Conservation (phyloP, 306 rosid species). For the Trichosanthes cucumerina region DNA sequence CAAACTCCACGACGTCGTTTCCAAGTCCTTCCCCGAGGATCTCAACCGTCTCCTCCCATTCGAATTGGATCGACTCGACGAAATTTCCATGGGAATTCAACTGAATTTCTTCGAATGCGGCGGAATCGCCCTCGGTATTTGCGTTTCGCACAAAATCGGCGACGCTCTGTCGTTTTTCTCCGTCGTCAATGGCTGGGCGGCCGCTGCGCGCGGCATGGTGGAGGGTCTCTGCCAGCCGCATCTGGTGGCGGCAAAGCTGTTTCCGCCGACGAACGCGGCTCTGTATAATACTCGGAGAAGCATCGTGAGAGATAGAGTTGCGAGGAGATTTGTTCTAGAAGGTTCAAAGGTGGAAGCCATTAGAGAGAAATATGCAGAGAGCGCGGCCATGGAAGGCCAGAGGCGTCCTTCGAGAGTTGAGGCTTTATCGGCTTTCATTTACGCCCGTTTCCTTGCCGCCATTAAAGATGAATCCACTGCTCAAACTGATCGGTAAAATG, state of each 20-base stretch:
- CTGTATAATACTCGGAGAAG: slow-evolving; percentile 21
- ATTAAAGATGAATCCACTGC: slow-evolving; percentile 8
- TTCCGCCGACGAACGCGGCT: slow-evolving; percentile 32
- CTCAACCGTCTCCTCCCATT: slow-evolving; percentile 39
- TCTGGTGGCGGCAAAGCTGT: slow-evolving; percentile 31
- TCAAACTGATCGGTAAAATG: not conserved
- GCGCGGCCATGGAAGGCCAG: not conserved
- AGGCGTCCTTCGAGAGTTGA: slow-evolving; percentile 40
- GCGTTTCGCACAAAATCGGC: slow-evolving; percentile 43
- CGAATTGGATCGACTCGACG: slow-evolving; percentile 23
- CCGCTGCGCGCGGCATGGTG: slow-evolving; percentile 13
- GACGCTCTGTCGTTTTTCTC: slow-evolving; percentile 34
- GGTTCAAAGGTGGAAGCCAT: slow-evolving; percentile 25
- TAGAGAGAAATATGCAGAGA: slow-evolving; percentile 13
- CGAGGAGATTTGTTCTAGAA: slow-evolving; percentile 39
- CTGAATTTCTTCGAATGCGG: slow-evolving; percentile 40
- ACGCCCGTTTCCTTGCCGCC: slow-evolving; percentile 36
- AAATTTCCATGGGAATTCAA: slow-evolving; percentile 35
- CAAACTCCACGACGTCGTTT: slow-evolving; percentile 22
- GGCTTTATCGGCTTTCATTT: slow-evolving; percentile 49
- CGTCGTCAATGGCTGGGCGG: slow-evolving; percentile 36
- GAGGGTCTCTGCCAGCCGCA: slow-evolving; percentile 14
- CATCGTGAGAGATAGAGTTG: slow-evolving; percentile 23
- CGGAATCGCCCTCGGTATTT: slow-evolving; percentile 35
- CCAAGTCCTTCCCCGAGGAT: slow-evolving; percentile 26